Evolutionary conservation across 768 basidiomycete genomes (phyloP), one percentile per base, ranked within the genome.

Genomic region (Lentinula detonsa): DNA sequence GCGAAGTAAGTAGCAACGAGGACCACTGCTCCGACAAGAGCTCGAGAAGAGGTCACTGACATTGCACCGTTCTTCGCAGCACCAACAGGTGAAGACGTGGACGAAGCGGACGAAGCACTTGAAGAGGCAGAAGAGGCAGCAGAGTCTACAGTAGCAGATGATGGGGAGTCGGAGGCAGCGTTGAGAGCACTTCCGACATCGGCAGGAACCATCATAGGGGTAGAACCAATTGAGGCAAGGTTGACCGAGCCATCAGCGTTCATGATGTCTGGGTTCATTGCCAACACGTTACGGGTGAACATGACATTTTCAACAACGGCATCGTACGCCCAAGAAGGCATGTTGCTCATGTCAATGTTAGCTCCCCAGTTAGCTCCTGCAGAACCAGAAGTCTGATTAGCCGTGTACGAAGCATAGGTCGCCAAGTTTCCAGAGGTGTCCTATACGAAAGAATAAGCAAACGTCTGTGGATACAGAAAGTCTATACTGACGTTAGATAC

Each of bases 321-420:
- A 13, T 69, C 63, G 60, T 83, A 78, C 5, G 85, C 72, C 85
- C 83, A 86, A 0, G 68, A 68, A 50, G 86, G 85, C 66, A 91
- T 73, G 48, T 62, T 45, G 40, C 73, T 69, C 67, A 90, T 73
- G 71, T 90, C 83, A 42, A 88, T 81, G 78, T 74, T 82, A 59
- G 71, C 70, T 61, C 88, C 89, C 90, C 89, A 90, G 46, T 64
- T 72, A 15, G 80, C 69, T 33, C 84, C 88, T 59, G 51, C 51
- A 69, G 79, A 85, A 71, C 74, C 74, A n/a, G 72, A 63, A 37
- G 86, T 87, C 66, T 74, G 60, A 62, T 74, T 78, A 62, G 69
- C 67, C 49, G 80, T 76, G 75, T 85, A 84, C 10, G 81, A 70
- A 66, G 76, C 73, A 72, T 85, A 86, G 4, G 85, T 80, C 21